Conservation (phyloP, 805 yeast genomes). For the Debaryomyces maramus region DNA sequence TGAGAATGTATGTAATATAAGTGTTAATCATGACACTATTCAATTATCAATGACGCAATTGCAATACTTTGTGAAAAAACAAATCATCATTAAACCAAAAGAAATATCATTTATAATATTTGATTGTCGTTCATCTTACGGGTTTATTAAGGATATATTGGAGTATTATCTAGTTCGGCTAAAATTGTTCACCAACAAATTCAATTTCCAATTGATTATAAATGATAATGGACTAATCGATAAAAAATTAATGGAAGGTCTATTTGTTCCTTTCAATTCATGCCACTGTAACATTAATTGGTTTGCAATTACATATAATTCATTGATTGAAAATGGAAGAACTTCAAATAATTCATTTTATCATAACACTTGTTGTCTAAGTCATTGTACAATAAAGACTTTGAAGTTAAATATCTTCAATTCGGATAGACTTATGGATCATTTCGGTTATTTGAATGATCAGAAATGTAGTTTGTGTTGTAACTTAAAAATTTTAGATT, state of each 20-base stretch:
- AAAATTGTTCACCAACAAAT: slow-evolving; percentile 12
- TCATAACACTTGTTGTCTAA: background rate
- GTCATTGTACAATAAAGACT: slow-evolving; percentile 9
- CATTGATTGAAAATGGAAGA: background rate
- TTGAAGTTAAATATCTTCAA: slow-evolving; percentile 22
- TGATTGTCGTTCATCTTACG: slow-evolving; percentile 9
- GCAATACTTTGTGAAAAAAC: slow-evolving; percentile 16
- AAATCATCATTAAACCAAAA: slow-evolving; percentile 20
- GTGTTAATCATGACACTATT: background rate
- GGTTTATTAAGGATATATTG: background rate
- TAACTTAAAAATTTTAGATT: slow-evolving; percentile 20
- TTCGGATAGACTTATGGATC: slow-evolving; percentile 10
- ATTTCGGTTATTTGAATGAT: slow-evolving; percentile 6
- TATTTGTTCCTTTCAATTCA: slow-evolving; percentile 6
- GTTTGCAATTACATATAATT: slow-evolving; percentile 15
- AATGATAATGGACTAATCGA: slow-evolving; percentile 10
- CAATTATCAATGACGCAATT: slow-evolving; percentile 8
- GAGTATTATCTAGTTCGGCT: slow-evolving; percentile 10
- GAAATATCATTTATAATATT: slow-evolving; percentile 16
- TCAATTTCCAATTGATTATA: slow-evolving; percentile 17
- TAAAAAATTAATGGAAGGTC: slow-evolving; percentile 3
- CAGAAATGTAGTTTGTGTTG: slow-evolving; percentile 7
- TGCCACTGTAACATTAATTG: slow-evolving; percentile 9
- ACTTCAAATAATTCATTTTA: background rate
- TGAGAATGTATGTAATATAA: background rate